Evolutionary conservation across 2,329 filamentous ascomycete species (phyloP), one percentile per base, ranked within the genome.

Genomic region (Penicillium sp.): DNA sequence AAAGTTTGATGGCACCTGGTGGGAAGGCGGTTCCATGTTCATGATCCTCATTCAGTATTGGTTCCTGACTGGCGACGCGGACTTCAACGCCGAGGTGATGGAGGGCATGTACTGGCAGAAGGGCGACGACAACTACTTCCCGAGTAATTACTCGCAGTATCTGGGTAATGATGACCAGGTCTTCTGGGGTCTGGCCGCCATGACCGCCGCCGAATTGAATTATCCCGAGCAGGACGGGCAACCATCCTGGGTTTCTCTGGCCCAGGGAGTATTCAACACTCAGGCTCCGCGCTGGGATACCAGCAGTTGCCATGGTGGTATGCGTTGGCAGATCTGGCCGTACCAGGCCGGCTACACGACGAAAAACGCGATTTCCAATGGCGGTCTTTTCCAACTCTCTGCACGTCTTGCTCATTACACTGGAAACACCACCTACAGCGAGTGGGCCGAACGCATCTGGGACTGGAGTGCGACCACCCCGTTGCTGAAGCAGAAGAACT

Each of bases 291-390:
- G 89, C 28, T 93, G 89, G 87, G 86, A 94, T 61, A 76, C 74
- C 6, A 67, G 74, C 0, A 78, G 75, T 3, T 95, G 90, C 70
- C 76, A 75, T 50, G 90, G 90, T 53, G 90, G 90, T 15, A 73
- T 95, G 61, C 84, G 87, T 58, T 95, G 91, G 91, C 90, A 95
- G 74, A 88, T 95, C 56, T 92, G 87, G 74, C 79, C 83, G 12
- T 89, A 86, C 74, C 91, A 91, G 74, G 82, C 79, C 51, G 89
- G 89, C 5, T 84, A 78, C 61, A 71, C 73, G 48, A 84, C 81
- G 61, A 83, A 84, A 59, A 84, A 84, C 59, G 76, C 78, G 21
- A 79, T 84, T 56, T 81, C 79, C 12, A 84, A 84, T 57, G 81
- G 81, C 3, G 80, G 76, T 29, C 77, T 84, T 53, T 83, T 84